Evolutionary conservation across 129 eudicot species (phyloP), one percentile per base, ranked within the genome.

Genomic region (Flaveria brownii): DNA sequence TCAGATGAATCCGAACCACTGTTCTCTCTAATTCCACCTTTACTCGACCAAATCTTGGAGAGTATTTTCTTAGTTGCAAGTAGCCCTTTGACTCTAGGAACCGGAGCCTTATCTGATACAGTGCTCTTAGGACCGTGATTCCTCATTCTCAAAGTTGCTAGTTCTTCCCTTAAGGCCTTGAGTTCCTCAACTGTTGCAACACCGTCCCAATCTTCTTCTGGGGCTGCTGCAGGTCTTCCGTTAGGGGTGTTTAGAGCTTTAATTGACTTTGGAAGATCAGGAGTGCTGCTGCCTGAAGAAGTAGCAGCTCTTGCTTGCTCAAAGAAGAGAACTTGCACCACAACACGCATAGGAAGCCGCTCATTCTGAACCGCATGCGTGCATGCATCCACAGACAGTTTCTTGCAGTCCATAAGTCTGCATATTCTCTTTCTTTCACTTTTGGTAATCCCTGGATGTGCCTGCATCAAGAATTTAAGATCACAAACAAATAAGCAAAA

Each of bases 301-400:
- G 97, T 90, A 18, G 97, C 82, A 5, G 99, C 97, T 28, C 97
- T 80, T 9, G 87, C 97, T 84, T 95, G 97, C 91, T 95, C 99
- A 26, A 91, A 91, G 81, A 95, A 95, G 57, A 95, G 94, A 10
- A 95, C 96, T 73, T 95, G 99, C 3, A 95, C 97, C 20, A 88
- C 89, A 4, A 89, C 85, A 2, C 99, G 92, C 76, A 95, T 13
- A 0, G 99, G 99, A 63, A 95, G 96, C 45, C 99, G 71, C 87
- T 95, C 99, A n/a, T 95, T 95, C 60, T 95, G 99, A 30, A 89
- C 99, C 0, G 99, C 99, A 15, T 95, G 99, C 93, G 87, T 82
- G 80, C 99, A 95, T 20, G 96, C 99, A 18, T 95, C 97, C 6
- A 82, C 97, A 1, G 99, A 95, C 55, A 95, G 95, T 82, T 95